These are phyloP conservation scores for Tremella fuciformis DNA, from an alignment of 768 basidiomycete species.

Conservation along the genomic window DNA sequence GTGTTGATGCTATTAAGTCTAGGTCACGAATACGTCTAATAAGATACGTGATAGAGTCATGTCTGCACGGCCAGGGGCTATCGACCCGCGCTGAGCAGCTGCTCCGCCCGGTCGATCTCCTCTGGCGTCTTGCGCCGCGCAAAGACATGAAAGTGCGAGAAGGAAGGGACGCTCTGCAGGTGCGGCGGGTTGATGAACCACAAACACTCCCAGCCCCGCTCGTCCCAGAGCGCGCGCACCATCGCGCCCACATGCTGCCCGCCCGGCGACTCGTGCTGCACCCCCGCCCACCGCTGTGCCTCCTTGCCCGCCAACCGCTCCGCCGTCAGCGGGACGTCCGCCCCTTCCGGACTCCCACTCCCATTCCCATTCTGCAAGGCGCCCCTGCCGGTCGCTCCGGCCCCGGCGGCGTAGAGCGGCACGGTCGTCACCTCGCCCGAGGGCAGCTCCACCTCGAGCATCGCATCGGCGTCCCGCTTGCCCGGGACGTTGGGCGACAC, in stretches of 20 bases:
- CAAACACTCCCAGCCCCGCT: constrained; percentile 47
- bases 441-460: neutral
- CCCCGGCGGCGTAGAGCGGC: neutral
- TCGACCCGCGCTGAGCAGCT: neutral
- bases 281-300: constrained; percentile 31
- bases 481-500: constrained; percentile 10
- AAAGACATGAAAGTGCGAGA: constrained; percentile 51
- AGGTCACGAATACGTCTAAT: too few species aligned
- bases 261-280: constrained; percentile 34
- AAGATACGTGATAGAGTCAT: too few species aligned
- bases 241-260: constrained; percentile 46
- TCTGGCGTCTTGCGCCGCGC: constrained; percentile 46
- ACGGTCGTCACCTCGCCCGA: neutral
- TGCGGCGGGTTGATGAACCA: constrained; percentile 37
- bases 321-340: neutral
- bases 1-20: too few species aligned
- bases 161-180: constrained; percentile 48
- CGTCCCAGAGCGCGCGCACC: constrained; percentile 46
- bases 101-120: constrained; percentile 41
- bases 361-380: too few species aligned
- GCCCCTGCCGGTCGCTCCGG: neutral
- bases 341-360: too few species aligned
- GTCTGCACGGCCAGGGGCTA: too few species aligned
- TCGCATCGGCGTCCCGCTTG: too few species aligned
- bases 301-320: constrained; percentile 20